Evolutionary conservation across 441 rosid species (phyloP), one percentile per base, ranked within the genome.

Genomic region (Theobroma grandiflorum): DNA sequence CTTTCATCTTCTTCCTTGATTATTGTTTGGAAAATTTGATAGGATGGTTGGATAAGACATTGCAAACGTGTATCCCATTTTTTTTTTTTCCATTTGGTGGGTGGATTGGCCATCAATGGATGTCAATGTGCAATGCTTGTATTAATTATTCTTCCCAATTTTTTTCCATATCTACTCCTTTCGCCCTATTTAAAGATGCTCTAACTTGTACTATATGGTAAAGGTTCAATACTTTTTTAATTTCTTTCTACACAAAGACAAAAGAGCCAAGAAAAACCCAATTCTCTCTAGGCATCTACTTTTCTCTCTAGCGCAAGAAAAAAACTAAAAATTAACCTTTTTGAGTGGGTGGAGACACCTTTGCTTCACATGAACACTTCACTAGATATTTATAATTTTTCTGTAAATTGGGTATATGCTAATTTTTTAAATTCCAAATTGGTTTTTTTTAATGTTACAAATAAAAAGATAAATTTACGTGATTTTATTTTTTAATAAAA

Each of bases 41-140:
- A n/a, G 49, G 33, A 12, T 40, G 18, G 14, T 42, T 67, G 50
- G 72, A 20, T 67, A 69, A 45, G 33, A 65, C 49, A 49, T 22
- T 45, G 74, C 20, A 47, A 69, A 45, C 73, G 40, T 47, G 40
- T 69, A 47, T 49, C 40, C 59, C 58, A 49, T 31, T 71, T n/a
- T 26, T 26, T 1, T 1, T 26, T 26, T 26, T 50, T 49, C 22
- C 43, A 33, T 49, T 70, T 26, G 58, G 38, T 15, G 58, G 42
- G 31, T 14, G 57, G 7, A 50, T 70, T 12, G 22, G 74, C 40
- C n/a, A 49, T 70, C 47, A 4, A 47, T 47, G 40, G 57, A 37
- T 42, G 4, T 68, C 37, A 68, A 11, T 68, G 73, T 68, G 35
- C 37, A 45, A 20, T 42, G 52, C 42, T 42, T 47, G 11, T 47